A percentile compares a stretch with the other conserved stretches of the same genome.
phyloP scores from a whole-genome alignment of 805 yeast genomes.

The Candida methanosorbosa region DNA sequence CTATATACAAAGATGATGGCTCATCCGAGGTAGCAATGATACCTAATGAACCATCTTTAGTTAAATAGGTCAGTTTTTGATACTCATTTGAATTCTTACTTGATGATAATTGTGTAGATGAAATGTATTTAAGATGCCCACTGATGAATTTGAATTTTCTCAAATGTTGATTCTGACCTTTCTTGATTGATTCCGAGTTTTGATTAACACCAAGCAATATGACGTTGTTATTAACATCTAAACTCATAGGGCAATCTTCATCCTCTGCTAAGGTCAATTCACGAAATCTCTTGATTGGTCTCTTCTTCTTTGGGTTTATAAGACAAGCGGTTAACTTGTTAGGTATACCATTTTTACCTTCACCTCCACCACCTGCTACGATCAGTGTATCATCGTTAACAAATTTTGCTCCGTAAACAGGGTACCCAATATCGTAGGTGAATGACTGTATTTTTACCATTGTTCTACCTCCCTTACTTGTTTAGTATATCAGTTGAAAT shows the following conservation, averaged over 20 bases:
- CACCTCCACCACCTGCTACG: slow-evolving; percentile 94
- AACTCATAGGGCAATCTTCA: slow-evolving; percentile 85
- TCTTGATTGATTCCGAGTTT: slow-evolving; percentile 44
- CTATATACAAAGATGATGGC: slow-evolving; percentile 56
- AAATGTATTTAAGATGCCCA: slow-evolving; percentile 52
- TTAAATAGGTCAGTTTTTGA: slow-evolving; percentile 51
- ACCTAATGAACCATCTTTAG: slow-evolving; percentile 53
- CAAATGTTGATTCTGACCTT: slow-evolving; percentile 61
- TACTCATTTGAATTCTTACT: slow-evolving; percentile 45
- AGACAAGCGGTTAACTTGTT: slow-evolving; percentile 68
- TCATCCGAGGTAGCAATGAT: slow-evolving; percentile 60
- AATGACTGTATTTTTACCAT: slow-evolving; percentile 18
- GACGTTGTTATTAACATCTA: slow-evolving; percentile 47
- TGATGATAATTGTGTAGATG: slow-evolving; percentile 50
- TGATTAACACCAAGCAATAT: slow-evolving; percentile 76
- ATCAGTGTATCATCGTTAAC: slow-evolving; percentile 50
- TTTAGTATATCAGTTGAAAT: no score
- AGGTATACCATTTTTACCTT: slow-evolving; percentile 81
- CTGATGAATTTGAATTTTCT: slow-evolving; percentile 53
- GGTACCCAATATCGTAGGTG: slow-evolving; percentile 45
- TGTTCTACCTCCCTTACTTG: no score
- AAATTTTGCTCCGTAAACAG: slow-evolving; percentile 74
- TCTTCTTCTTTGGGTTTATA: slow-evolving; percentile 42
- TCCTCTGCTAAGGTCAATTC: slow-evolving; percentile 43
- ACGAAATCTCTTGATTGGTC: slow-evolving; percentile 47